These are phyloP conservation scores for Kregervanrija fluxuum DNA, from an alignment of 805 yeast genomes.

Conservation along the genomic window DNA sequence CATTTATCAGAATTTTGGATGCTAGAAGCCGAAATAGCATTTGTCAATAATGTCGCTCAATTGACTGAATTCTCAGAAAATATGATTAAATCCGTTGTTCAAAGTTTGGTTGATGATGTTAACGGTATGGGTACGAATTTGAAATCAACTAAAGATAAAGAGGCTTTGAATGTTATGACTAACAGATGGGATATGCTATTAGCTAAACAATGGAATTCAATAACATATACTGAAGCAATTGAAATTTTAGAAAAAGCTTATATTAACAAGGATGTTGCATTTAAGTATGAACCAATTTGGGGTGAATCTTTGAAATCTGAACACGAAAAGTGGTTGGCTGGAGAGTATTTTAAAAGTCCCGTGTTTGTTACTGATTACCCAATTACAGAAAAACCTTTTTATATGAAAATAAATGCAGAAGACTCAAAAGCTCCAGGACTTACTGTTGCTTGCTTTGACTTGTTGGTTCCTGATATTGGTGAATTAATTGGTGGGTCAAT, in stretches of 20 bases:
- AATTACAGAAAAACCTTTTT: slow-evolving; percentile 70
- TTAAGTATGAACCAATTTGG: slow-evolving; percentile 46
- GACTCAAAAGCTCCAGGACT: slow-evolving; percentile 27
- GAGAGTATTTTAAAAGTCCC: slow-evolving; percentile 57
- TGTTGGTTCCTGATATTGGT: slow-evolving; percentile 85
- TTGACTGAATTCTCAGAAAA: slow-evolving; percentile 60
- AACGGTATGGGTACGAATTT: slow-evolving; percentile 27
- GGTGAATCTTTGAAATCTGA: slow-evolving; percentile 74
- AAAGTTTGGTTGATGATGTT: slow-evolving; percentile 21
- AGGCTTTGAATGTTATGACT: slow-evolving; percentile 30
- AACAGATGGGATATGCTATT: slow-evolving; percentile 57
- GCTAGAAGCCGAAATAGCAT: slow-evolving; percentile 87
- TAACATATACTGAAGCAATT: slow-evolving; percentile 75
- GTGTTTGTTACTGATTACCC: slow-evolving; percentile 93
- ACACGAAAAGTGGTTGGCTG: slow-evolving; percentile 89
- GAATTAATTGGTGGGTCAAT: slow-evolving; percentile 93
- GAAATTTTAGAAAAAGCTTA: slow-evolving; percentile 35
- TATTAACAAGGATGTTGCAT: slow-evolving; percentile 25
- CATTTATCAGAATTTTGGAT: slow-evolving; percentile 96
- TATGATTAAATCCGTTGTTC: slow-evolving; percentile 53
- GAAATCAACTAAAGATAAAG: slow-evolving; percentile 31
- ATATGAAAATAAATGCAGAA: slow-evolving; percentile 60
- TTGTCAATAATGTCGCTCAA: slow-evolving; percentile 48
- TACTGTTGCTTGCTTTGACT: slow-evolving; percentile 87
- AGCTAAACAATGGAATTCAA: slow-evolving; percentile 49